Percentiles rank a stretch among this genome's conserved stretches.
phyloP scores from a whole-genome alignment of 108 stramenopile genomes.

The Conticribra guillardii region DNA sequence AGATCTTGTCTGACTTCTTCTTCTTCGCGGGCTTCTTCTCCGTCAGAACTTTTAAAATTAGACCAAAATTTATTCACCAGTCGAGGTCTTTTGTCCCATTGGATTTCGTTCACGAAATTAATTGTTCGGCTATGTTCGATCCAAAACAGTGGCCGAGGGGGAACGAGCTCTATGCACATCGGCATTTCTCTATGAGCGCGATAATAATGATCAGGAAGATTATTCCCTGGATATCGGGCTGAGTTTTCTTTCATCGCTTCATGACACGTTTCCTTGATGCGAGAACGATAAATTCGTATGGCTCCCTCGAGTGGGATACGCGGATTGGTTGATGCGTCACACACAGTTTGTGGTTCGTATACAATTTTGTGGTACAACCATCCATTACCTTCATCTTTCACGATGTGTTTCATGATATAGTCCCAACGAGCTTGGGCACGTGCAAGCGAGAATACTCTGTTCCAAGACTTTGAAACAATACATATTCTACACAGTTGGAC shows the following conservation, averaged over 20 bases:
- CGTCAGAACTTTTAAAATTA: constrained; percentile 21
- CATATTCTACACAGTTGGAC: neutral
- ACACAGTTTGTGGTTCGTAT: neutral
- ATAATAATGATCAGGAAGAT: constrained; percentile 17
- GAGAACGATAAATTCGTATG: constrained; percentile 17
- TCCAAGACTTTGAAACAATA: constrained; percentile 1
- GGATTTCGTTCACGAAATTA: constrained; percentile 22
- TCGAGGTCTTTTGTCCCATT: constrained; percentile 32
- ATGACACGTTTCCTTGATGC: constrained; percentile 12
- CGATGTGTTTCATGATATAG: neutral
- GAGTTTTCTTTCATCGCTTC: constrained; percentile 19
- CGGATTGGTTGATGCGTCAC: neutral
- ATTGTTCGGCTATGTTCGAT: neutral
- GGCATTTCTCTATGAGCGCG: constrained; percentile 21
- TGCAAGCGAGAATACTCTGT: neutral
- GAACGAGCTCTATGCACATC: constrained; percentile 12
- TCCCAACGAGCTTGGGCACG: constrained; percentile 12
- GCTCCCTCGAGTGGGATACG: constrained; percentile 15
- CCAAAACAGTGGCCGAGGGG: constrained; percentile 11
- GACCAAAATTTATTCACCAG: constrained; percentile 25
- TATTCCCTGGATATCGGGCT: constrained; percentile 4
- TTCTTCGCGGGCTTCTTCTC: constrained; percentile 6
- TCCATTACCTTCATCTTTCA: neutral
- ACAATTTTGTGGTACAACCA: constrained; percentile 8
- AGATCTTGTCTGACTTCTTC: constrained; percentile 22